These are phyloP conservation scores for Epicoccum sorghinum DNA, from an alignment of 2,329 filamentous ascomycete species.

Conservation along the genomic window DNA sequence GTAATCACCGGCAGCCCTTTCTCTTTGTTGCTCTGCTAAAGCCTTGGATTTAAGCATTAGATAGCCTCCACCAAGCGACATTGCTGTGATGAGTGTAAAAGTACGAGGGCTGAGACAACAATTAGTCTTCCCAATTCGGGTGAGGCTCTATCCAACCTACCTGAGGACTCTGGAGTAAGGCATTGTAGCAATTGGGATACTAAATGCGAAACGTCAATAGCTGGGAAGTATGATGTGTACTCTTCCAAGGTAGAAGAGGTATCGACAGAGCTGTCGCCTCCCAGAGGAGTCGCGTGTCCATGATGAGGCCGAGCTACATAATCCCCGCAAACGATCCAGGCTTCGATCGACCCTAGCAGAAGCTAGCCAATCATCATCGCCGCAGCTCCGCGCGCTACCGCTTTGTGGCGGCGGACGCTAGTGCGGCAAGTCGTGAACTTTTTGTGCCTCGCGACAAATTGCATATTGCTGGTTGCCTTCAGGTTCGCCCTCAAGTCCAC, in stretches of 20 bases:
- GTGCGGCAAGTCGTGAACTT: slow-evolving; percentile 11
- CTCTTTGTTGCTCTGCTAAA: slow-evolving; percentile 35
- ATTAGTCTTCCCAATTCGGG: slow-evolving; percentile 24
- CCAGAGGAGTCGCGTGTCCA: slow-evolving; percentile 27
- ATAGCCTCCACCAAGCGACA: slow-evolving; percentile 42
- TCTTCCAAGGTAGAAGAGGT: background rate
- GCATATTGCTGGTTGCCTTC: background rate
- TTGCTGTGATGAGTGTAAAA: slow-evolving; percentile 37
- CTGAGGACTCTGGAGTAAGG: slow-evolving; percentile 38
- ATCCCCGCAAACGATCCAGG: slow-evolving; percentile 15
- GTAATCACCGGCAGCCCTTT: slow-evolving; percentile 41
- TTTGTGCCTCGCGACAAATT: slow-evolving; percentile 9
- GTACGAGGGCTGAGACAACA: slow-evolving; percentile 36
- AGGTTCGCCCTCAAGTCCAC: background rate
- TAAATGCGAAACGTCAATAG: background rate
- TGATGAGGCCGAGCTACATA: slow-evolving; percentile 9
- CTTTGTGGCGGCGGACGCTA: background rate
- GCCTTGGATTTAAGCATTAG: slow-evolving; percentile 40
- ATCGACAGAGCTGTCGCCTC: slow-evolving; percentile 9
- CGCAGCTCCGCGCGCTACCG: slow-evolving; percentile 10
- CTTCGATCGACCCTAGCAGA: background rate
- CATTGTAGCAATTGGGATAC: slow-evolving; percentile 25
- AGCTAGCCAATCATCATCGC: slow-evolving; percentile 11
- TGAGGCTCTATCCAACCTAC: slow-evolving; percentile 26
- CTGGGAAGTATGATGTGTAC: background rate